Conservation (phyloP, 371 early-diverging fungal genomes). For the Modicella reniformis region DNA sequence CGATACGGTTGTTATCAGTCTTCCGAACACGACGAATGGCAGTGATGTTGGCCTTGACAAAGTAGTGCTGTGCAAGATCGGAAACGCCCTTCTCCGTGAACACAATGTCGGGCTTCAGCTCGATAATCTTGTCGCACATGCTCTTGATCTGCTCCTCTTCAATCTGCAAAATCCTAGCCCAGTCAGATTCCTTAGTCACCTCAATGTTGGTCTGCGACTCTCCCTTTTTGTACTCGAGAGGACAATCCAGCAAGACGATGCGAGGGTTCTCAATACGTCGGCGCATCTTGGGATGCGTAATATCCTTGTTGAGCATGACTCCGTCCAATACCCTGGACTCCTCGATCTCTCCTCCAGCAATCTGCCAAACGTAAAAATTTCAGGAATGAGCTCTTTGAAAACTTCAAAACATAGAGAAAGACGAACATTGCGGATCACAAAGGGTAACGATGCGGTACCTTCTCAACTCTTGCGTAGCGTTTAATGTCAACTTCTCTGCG, state of each 20-base stretch:
- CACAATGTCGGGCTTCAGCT: constrained; percentile 97
- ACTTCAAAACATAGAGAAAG: too few relatives aligned
- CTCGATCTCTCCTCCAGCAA: constrained; percentile 98
- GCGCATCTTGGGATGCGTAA: constrained; percentile 99
- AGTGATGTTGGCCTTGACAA: constrained; percentile 97
- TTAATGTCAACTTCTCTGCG: constrained; percentile 95
- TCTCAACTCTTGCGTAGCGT: constrained; percentile 97
- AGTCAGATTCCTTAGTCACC: constrained; percentile 96
- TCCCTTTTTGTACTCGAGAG: constrained; percentile 99
- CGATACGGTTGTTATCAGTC: constrained; percentile 98
- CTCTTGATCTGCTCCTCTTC: constrained; percentile 99
- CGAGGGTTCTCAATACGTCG: constrained; percentile 98
- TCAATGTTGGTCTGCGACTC: constrained; percentile 99
- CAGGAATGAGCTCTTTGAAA: not conserved
- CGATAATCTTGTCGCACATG: constrained; percentile 96
- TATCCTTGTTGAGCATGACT: constrained; percentile 99
- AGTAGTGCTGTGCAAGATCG: constrained; percentile 97
- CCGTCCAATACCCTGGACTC: constrained; percentile 98
- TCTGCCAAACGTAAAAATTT: constrained; percentile 59
- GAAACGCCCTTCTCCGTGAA: constrained; percentile 99
- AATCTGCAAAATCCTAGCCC: constrained; percentile 96
- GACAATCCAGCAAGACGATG: constrained; percentile 97
- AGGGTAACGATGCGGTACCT: too few relatives aligned
- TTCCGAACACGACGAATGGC: constrained; percentile 99
- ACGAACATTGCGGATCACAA: too few relatives aligned